Conservation (phyloP, 805 yeast genomes). For the Dipodascus albidus region DNA sequence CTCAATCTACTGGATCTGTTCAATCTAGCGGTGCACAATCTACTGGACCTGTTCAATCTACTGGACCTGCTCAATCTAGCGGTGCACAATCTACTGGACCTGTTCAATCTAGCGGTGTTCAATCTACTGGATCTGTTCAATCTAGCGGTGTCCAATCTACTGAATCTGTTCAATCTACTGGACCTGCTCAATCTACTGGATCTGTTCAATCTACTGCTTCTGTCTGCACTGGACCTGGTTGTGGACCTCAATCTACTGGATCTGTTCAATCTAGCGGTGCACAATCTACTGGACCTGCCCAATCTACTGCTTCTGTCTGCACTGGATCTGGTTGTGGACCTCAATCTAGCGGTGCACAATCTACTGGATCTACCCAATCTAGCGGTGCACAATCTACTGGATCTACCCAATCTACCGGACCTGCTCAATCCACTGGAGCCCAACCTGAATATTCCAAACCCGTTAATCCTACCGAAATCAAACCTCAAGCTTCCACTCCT, state of each 20-base stretch:
- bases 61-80: background rate
- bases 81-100: background rate
- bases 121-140: background rate
- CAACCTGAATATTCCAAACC: background rate
- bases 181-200: background rate
- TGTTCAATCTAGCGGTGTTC: background rate
- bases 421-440: background rate
- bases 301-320: background rate
- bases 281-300: background rate
- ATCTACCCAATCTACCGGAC: background rate
- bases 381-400: background rate
- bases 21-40: background rate
- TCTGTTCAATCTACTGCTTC: background rate
- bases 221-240: background rate
- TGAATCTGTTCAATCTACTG: background rate
- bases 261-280: background rate
- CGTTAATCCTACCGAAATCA: background rate
- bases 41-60: background rate
- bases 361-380: background rate
- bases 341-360: background rate
- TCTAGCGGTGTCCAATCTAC: background rate
- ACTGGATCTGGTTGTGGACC: background rate
- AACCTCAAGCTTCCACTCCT: background rate
- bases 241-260: background rate
- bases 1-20: slow-evolving; percentile 11